phyloP scores from a whole-genome alignment of 208 protist genomes.

The Wallacemonas rigidus region DNA sequence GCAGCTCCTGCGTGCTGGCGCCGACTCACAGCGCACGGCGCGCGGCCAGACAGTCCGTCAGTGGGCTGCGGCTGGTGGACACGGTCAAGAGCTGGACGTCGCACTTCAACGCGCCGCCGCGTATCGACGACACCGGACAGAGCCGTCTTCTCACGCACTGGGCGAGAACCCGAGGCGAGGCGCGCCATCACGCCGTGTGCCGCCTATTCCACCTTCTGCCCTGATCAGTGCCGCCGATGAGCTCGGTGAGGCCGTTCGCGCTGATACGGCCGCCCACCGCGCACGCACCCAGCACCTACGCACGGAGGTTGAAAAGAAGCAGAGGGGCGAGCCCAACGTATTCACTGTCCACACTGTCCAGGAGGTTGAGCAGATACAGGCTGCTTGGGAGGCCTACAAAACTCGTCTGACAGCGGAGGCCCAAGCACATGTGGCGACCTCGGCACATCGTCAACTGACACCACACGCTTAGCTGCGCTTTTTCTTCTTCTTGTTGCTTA shows the following conservation, averaged over 20 bases:
- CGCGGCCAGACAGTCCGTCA: constrained; percentile 24
- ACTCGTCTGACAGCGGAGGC: background rate
- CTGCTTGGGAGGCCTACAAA: constrained; percentile 14
- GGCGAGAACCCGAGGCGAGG: too few species aligned
- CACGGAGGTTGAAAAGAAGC: background rate
- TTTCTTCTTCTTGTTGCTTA: constrained; percentile 1
- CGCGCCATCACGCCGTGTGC: background rate
- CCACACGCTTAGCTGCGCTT: background rate
- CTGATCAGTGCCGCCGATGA: background rate
- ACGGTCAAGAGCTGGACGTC: constrained; percentile 5
- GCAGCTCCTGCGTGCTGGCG: constrained; percentile 23
- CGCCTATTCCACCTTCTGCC: background rate
- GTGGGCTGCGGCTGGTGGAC: constrained; percentile 30
- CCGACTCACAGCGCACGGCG: constrained; percentile 19
- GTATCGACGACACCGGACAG: background rate
- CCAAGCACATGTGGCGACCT: background rate
- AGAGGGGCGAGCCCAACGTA: background rate
- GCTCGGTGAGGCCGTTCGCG: background rate
- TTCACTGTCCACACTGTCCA: constrained; percentile 8
- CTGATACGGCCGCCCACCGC: background rate
- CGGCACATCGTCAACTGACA: background rate
- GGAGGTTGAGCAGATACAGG: constrained; percentile 16
- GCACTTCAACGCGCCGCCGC: constrained; percentile 1
- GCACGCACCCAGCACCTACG: background rate
- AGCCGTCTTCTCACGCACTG: background rate